phyloP scores from a whole-genome alignment of 441 rosid genomes.

The Capsella rubella region DNA sequence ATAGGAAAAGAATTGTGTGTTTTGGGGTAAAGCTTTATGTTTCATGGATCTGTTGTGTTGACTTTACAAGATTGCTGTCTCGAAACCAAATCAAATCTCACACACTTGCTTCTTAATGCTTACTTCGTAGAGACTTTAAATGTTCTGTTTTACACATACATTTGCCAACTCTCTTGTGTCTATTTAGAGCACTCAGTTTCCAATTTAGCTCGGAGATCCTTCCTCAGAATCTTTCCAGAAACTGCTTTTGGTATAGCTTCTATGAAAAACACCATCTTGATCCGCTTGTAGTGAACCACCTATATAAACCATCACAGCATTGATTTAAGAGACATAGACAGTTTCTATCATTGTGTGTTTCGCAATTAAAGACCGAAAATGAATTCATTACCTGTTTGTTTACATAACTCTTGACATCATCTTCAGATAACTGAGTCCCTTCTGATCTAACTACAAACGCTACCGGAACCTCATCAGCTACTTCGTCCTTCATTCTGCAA shows the following conservation, averaged over 20 bases:
- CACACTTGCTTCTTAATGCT: conserved; percentile 20
- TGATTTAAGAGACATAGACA: background rate
- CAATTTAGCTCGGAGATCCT: conserved; percentile 55
- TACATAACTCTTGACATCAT: conserved; percentile 60
- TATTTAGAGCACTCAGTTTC: conserved; percentile 35
- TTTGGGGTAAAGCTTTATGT: conserved; percentile 17
- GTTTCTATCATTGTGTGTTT: conserved; percentile 15
- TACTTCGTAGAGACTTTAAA: background rate
- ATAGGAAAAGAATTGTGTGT: conserved; percentile 7
- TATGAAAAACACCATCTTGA: conserved; percentile 51
- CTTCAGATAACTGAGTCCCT: conserved; percentile 60
- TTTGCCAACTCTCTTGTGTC: conserved; percentile 10
- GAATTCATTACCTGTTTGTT: conserved; percentile 55
- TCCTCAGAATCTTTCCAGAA: conserved; percentile 57
- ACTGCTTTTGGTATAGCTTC: conserved; percentile 59
- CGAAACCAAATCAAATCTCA: conserved; percentile 24
- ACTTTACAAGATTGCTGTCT: conserved; percentile 34
- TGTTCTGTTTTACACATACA: conserved; percentile 18
- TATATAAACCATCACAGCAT: conserved; percentile 31
- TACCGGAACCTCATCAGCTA: conserved; percentile 61
- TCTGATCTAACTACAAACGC: conserved; percentile 55
- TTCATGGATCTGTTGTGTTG: background rate
- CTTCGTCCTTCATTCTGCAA: conserved; percentile 60
- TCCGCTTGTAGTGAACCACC: conserved; percentile 63
- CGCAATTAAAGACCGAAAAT: background rate